phyloP scores from a whole-genome alignment of 345 rosid genomes.

The Kandelia obovata region DNA sequence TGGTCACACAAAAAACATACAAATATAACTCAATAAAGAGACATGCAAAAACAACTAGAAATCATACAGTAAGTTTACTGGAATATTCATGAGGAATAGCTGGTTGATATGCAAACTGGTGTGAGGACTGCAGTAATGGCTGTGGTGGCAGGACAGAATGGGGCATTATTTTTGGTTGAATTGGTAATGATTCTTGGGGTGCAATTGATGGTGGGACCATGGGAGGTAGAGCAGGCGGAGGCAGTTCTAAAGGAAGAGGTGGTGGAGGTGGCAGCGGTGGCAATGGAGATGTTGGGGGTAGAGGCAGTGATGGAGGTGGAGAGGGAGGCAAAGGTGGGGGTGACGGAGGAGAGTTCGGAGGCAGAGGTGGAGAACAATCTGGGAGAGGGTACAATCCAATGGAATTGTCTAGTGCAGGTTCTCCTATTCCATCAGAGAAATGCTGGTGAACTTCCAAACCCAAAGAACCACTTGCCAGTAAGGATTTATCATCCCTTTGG shows the following conservation, averaged over 20 bases:
- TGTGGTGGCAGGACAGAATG: constrained; percentile 43
- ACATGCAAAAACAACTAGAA: constrained; percentile 11
- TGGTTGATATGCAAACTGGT: constrained; percentile 56
- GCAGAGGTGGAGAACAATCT: constrained; percentile 64
- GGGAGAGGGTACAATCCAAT: constrained; percentile 37
- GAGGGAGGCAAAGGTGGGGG: constrained; percentile 70
- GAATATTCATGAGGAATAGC: constrained; percentile 50
- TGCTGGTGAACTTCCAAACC: constrained; percentile 38
- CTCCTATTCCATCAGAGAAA: constrained; percentile 27
- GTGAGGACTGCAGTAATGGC: constrained; percentile 46
- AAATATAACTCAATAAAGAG: constrained; percentile 7
- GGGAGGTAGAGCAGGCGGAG: constrained; percentile 18
- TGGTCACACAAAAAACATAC: constrained; percentile 9
- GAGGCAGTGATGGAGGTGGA: constrained; percentile 54
- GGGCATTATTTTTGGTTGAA: constrained; percentile 45
- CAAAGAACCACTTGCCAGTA: constrained; percentile 14
- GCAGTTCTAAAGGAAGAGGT: constrained; percentile 31
- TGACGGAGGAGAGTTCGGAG: constrained; percentile 72
- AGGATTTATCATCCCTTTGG: constrained; percentile 51
- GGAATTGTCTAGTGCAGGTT: constrained; percentile 32
- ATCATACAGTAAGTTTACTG: constrained; percentile 45
- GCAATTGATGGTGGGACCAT: constrained; percentile 11
- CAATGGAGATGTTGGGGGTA: constrained; percentile 35
- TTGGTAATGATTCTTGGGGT: constrained; percentile 37
- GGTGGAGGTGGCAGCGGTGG: constrained; percentile 51